Conservation (phyloP, 129 eudicot genomes). For the Saposhnikovia divaricata region DNA sequence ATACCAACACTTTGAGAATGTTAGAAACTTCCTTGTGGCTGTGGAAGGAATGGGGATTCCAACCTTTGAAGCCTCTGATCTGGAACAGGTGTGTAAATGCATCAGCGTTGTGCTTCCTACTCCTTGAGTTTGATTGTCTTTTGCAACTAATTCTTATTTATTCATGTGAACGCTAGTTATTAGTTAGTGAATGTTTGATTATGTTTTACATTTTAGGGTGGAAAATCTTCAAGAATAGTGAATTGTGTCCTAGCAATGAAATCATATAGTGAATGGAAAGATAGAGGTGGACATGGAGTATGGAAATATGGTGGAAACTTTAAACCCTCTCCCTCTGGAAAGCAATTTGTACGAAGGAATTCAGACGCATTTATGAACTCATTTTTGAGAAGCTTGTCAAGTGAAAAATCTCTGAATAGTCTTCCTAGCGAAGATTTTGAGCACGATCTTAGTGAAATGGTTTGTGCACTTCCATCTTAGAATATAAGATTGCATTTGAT, state of each 20-base stretch:
- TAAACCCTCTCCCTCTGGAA: conserved; percentile 39
- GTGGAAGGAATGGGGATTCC: conserved; percentile 66
- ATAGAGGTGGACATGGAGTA: conserved; percentile 47
- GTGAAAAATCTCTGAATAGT: conserved; percentile 34
- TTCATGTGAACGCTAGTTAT: not conserved
- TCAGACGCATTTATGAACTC: conserved; percentile 46
- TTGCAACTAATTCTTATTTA: not conserved
- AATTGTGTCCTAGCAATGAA: conserved; percentile 72
- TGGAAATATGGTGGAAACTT: conserved; percentile 46
- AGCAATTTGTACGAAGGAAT: conserved; percentile 40
- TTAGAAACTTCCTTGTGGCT: conserved; percentile 64
- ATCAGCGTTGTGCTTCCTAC: not conserved
- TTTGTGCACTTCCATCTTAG: conserved; percentile 13
- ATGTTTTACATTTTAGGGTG: conserved; percentile 41
- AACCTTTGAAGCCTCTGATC: conserved; percentile 73
- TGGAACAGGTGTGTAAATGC: conserved; percentile 55
- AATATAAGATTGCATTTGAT: not conserved
- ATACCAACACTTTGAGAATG: conserved; percentile 71
- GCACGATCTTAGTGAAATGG: conserved; percentile 47
- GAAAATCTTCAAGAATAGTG: conserved; percentile 64
- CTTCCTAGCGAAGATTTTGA: conserved; percentile 28
- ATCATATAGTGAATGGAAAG: conserved; percentile 66
- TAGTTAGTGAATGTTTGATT: not conserved
- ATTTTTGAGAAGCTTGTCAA: conserved; percentile 35
- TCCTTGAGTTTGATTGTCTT: not conserved